phyloP scores from a whole-genome alignment of 2,329 filamentous ascomycete genomes.

The Triangularia setosa region DNA sequence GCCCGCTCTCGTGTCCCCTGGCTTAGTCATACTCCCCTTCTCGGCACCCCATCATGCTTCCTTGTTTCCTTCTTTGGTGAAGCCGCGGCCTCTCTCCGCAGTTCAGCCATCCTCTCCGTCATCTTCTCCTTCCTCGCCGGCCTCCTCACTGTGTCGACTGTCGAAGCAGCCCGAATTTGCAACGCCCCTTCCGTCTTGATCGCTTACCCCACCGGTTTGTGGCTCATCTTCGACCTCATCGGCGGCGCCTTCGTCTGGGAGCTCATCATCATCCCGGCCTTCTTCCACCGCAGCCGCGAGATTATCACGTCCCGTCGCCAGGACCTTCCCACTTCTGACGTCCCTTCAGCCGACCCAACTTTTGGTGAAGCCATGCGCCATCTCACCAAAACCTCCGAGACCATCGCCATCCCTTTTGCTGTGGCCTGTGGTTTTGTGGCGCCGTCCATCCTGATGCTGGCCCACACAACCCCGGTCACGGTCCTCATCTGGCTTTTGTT shows the following conservation, averaged over 20 bases:
- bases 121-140: constrained; percentile 44
- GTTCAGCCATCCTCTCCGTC: constrained; percentile 38
- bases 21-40: constrained; percentile 41
- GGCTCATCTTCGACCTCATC: constrained; percentile 47
- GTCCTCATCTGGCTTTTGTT: constrained; percentile 50
- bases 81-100: constrained; percentile 39
- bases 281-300: constrained; percentile 40
- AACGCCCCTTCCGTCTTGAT: constrained; percentile 32
- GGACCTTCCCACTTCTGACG: constrained; percentile 13
- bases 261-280: constrained; percentile 48
- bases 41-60: constrained; percentile 48
- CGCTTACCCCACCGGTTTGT: constrained; percentile 34
- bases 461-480: constrained; percentile 34
- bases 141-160: constrained; percentile 45
- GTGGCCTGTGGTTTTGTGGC: constrained; percentile 46
- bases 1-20: constrained; percentile 42
- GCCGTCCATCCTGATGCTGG: constrained; percentile 45
- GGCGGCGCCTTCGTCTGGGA: constrained; percentile 51
- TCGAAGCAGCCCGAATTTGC: constrained; percentile 46
- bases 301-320: constrained; percentile 30
- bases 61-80: constrained; percentile 47
- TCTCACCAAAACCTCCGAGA: constrained; percentile 45
- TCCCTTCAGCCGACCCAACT: constrained; percentile 28
- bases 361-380: constrained; percentile 34
- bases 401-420: constrained; percentile 51